phyloP scores from a whole-genome alignment of 2,329 filamentous ascomycete species.

The Sarocladium kiliense region DNA sequence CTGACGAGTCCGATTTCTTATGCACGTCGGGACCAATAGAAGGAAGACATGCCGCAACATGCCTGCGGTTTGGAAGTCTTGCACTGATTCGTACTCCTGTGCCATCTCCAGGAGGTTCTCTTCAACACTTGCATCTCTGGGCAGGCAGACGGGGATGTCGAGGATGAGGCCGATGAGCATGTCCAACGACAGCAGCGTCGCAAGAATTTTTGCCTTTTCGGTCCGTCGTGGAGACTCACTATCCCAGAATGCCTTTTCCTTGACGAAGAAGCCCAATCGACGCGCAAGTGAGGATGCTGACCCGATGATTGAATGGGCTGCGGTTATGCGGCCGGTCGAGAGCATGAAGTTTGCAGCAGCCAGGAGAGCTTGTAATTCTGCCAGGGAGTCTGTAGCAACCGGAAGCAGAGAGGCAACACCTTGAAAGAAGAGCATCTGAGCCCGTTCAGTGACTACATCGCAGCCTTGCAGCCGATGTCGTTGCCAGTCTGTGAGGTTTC shows the following conservation, averaged over 20 bases:
- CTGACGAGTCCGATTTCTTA: not conserved
- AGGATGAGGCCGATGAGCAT: conserved; percentile 8
- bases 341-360: not conserved
- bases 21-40: not conserved
- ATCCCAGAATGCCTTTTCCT: not conserved
- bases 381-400: not conserved
- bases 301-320: conserved; percentile 7
- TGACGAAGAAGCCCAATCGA: conserved; percentile 6
- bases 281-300: conserved; percentile 6
- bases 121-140: not conserved
- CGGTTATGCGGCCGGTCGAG: not conserved
- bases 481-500: too few relatives aligned
- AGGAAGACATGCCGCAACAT: conserved; percentile 1
- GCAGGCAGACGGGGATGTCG: conserved; percentile 1
- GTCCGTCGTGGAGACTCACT: not conserved
- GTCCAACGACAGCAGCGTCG: conserved; percentile 1
- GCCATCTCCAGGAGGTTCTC: not conserved
- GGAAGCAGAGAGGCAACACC: not conserved
- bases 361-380: not conserved
- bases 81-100: not conserved
- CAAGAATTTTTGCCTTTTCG: not conserved
- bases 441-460: not conserved
- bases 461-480: not conserved
- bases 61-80: conserved; percentile 6
- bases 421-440: not conserved